A percentile compares a stretch with the other conserved stretches of the same genome.
These are phyloP conservation scores for Apiotrichum veenhuisii DNA, from an alignment of 1,284 basidiomycete species.

Conservation along the genomic window DNA sequence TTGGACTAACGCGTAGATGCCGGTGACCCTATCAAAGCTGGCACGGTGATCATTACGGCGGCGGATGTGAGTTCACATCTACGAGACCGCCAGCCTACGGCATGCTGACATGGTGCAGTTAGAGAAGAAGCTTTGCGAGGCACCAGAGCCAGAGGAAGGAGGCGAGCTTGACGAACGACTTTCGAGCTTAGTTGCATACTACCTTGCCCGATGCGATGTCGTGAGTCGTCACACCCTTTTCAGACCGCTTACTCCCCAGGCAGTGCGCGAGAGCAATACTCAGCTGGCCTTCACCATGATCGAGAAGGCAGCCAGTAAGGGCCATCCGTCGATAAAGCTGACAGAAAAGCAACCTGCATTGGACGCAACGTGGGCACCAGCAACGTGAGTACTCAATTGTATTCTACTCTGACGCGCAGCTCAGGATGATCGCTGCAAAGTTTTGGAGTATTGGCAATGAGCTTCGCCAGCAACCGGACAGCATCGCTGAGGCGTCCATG, in stretches of 20 bases:
- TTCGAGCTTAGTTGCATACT: constrained; percentile 1
- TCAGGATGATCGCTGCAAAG: constrained; percentile 2
- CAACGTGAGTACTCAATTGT: not conserved
- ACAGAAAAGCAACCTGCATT: not conserved
- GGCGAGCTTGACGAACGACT: not conserved
- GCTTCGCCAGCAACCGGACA: not conserved
- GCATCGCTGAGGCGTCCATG: not conserved
- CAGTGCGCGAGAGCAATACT: constrained; percentile 2
- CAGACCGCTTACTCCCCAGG: not conserved
- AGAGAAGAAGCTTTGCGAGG: not conserved
- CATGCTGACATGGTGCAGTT: not conserved
- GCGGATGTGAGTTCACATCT: constrained; percentile 2
- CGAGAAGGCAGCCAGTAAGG: constrained; percentile 4
- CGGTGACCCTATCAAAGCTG: constrained; percentile 2
- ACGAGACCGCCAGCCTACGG: accelerated
- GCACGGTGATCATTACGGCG: not conserved
- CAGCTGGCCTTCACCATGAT: constrained; percentile 7
- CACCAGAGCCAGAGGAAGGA: not conserved
- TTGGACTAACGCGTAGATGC: not conserved
- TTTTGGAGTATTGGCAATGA: not conserved
- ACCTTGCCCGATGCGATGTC: constrained; percentile 7
- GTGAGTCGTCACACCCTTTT: not conserved
- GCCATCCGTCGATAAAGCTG: too few species aligned
- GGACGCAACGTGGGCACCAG: not conserved
- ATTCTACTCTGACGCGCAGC: not conserved